These are phyloP conservation scores for Coccomyxa sp. DNA, from an alignment of 139 green algal genomes.

Conservation along the genomic window DNA sequence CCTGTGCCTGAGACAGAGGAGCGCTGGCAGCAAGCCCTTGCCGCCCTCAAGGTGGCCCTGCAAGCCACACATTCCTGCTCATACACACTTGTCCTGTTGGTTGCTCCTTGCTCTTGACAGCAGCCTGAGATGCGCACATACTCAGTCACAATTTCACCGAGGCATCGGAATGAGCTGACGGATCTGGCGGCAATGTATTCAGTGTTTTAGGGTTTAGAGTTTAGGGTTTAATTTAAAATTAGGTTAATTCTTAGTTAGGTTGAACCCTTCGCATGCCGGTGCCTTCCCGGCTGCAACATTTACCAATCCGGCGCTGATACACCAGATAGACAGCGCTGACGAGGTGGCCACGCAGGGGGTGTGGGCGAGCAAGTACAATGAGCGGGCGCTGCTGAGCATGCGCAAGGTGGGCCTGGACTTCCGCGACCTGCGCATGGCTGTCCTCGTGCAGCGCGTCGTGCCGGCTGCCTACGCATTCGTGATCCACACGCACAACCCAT, in stretches of 20 bases:
- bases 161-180: too few relatives aligned
- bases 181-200: too few relatives aligned
- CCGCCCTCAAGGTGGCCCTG: constrained; percentile 53
- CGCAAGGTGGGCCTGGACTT: constrained; percentile 83
- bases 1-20: constrained; percentile 63
- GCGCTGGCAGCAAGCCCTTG: constrained; percentile 62
- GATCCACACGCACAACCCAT: constrained; percentile 97
- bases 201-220: too few relatives aligned
- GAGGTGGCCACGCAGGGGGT: constrained; percentile 60
- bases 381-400: constrained; percentile 77
- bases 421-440: constrained; percentile 91
- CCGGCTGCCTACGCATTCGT: constrained; percentile 96
- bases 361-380: constrained; percentile 99
- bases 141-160: too few relatives aligned
- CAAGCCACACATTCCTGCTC: neutral
- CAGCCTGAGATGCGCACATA: too few relatives aligned
- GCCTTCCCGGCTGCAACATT: too few relatives aligned
- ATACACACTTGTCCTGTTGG: neutral
- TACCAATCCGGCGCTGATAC: too few relatives aligned
- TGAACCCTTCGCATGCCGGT: too few relatives aligned
- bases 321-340: too few relatives aligned
- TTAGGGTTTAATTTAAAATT: too few relatives aligned
- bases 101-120: too few relatives aligned
- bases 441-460: constrained; percentile 93
- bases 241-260: too few relatives aligned